A percentile compares a stretch with the other conserved stretches of the same genome.
phyloP scores from a whole-genome alignment of 495 filamentous ascomycete genomes.

The Pyrenopolyporus hunteri region DNA sequence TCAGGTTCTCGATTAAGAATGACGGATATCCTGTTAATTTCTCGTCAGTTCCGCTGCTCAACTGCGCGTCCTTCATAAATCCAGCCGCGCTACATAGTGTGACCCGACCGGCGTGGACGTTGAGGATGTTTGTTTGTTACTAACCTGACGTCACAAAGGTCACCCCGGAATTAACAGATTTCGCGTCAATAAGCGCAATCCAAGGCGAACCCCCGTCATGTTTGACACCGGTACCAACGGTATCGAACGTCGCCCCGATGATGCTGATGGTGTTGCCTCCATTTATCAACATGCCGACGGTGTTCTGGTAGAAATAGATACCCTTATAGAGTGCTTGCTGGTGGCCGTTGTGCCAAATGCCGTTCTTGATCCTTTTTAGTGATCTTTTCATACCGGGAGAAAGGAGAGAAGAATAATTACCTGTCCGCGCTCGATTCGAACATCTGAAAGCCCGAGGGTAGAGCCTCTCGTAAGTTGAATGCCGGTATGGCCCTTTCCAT shows the following conservation, averaged over 20 bases:
- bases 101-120: neutral
- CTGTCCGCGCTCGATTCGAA: conserved; percentile 48
- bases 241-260: conserved; percentile 55
- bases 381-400: neutral
- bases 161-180: conserved; percentile 49
- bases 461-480: conserved; percentile 65
- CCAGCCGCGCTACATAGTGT: too few species aligned
- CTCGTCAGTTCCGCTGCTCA: neutral
- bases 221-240: conserved; percentile 61
- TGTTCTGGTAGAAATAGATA: conserved; percentile 62
- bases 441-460: conserved; percentile 45
- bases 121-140: too few species aligned
- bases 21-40: conserved; percentile 40
- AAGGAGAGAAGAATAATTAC: conserved; percentile 21
- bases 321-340: conserved; percentile 77
- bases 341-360: conserved; percentile 64
- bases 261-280: conserved; percentile 63
- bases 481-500: conserved; percentile 63
- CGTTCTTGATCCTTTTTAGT: conserved; percentile 39
- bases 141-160: conserved; percentile 44
- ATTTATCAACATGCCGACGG: conserved; percentile 66
- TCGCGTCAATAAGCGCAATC: conserved; percentile 49
- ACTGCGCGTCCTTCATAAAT: too few species aligned
- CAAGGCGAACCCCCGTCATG: conserved; percentile 56
- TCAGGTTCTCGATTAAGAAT: conserved; percentile 52